Conservation (phyloP, 2,329 filamentous ascomycete genomes). For the Beauveria caledonica region DNA sequence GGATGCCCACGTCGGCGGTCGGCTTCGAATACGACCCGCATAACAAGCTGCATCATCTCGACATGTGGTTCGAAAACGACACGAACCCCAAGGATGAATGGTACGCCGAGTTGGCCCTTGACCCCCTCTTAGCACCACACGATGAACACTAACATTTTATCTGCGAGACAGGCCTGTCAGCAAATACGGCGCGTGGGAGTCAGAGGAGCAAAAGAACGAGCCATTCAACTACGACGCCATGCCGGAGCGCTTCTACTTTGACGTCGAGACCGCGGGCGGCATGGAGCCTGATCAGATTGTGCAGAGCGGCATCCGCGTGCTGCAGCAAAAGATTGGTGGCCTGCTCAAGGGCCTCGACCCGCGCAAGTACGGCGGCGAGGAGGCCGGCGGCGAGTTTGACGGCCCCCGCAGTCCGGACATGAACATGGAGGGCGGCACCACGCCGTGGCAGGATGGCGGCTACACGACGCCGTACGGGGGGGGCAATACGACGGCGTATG, state of each 20-base stretch:
- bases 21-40: slow-evolving; percentile 98
- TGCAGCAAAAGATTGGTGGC: slow-evolving; percentile 83
- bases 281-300: slow-evolving; percentile 87
- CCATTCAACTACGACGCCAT: slow-evolving; percentile 85
- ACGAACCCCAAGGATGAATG: slow-evolving; percentile 74
- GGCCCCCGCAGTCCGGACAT: slow-evolving; percentile 59
- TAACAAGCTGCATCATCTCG: slow-evolving; percentile 87
- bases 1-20: slow-evolving; percentile 85
- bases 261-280: slow-evolving; percentile 82
- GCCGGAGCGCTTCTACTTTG: slow-evolving; percentile 82
- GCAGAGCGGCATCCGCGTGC: slow-evolving; percentile 74
- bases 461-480: slow-evolving; percentile 61
- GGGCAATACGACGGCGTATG: slow-evolving; percentile 54
- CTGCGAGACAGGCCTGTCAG: slow-evolving; percentile 59
- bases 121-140: too few relatives aligned
- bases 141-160: too few relatives aligned
- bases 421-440: slow-evolving; percentile 49
- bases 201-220: slow-evolving; percentile 69
- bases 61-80: slow-evolving; percentile 81
- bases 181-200: slow-evolving; percentile 71
- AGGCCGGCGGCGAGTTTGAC: slow-evolving; percentile 47
- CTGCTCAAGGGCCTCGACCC: slow-evolving; percentile 55
- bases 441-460: slow-evolving; percentile 53
- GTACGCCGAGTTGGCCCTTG: slow-evolving; percentile 35
- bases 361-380: slow-evolving; percentile 42